Evolutionary conservation across 31 red algal species (phyloP).

Genomic region (Asparagopsis taxiformis): DNA sequence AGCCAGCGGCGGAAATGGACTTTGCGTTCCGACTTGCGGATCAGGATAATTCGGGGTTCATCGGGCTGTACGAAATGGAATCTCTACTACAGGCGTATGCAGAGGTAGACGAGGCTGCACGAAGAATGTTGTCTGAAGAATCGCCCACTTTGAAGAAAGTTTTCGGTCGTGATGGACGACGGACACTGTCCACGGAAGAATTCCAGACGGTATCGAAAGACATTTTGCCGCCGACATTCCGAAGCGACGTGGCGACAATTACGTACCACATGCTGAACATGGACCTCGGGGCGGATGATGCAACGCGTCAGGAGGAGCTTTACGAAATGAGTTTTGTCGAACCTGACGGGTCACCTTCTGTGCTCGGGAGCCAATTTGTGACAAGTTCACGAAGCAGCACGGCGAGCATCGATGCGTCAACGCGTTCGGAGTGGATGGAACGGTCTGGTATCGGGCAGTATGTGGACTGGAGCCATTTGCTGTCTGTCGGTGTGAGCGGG

Average conservation of each 20-base stretch:
- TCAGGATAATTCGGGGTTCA: conserved; percentile 87
- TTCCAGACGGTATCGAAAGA: conserved; percentile 65
- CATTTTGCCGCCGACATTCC: conserved; percentile 80
- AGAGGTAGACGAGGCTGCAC: conserved; percentile 49
- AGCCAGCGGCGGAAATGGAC: conserved; percentile 88
- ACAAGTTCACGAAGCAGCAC: conserved; percentile 2
- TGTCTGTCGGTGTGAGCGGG: conserved; percentile 73
- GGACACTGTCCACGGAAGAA: conserved; percentile 64
- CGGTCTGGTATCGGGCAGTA: conserved; percentile 14
- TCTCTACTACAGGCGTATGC: conserved; percentile 60
- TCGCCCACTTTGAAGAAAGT: conserved; percentile 34
- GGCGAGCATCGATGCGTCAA: neutral
- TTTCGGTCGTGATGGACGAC: conserved; percentile 81
- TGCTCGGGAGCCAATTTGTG: conserved; percentile 47
- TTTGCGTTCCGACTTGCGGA: conserved; percentile 89
- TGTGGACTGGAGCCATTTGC: conserved; percentile 58
- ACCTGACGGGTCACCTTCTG: conserved; percentile 20
- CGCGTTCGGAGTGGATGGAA: neutral
- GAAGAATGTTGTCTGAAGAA: conserved; percentile 29
- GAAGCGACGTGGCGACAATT: conserved; percentile 61
- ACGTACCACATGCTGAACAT: conserved; percentile 81
- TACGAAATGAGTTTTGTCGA: conserved; percentile 47
- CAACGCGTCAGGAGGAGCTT: neutral
- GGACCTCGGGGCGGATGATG: conserved; percentile 13
- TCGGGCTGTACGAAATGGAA: conserved; percentile 85